Evolutionary conservation across 1,284 basidiomycete species (phyloP), one percentile per base, ranked within the genome.

Genomic region (Cryptococcus sp.): DNA sequence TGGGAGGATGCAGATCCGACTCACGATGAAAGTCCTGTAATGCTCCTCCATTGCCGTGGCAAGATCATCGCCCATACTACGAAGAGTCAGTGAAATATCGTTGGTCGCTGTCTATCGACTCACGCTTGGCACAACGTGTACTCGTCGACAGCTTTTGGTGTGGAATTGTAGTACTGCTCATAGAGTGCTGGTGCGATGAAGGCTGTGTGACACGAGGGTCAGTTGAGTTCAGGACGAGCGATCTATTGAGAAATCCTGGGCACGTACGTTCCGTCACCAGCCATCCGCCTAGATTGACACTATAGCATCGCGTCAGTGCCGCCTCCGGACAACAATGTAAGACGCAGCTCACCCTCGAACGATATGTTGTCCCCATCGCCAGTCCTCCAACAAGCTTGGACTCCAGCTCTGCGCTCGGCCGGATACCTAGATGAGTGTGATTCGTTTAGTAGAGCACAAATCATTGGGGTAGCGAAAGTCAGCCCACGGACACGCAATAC

Each of bases 151-250:
- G 88, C 86, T 47, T 67, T 57, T 0, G 69, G 68, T 3, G 61
- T 68, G n/a, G 60, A 56, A 35, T 61, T 69, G 50, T 74, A 68
- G 47, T 76, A 77, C 55, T 59, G 59, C 76, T 96, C 88, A 74
- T 88, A 97, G 39, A 95, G 83, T 31, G 84, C 84, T 11, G 93
- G 92, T 1, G 83, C 80, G 78, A 92, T 84, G 78, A 95, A 93
- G 27, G 94, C 93, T 82, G 92, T 88, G 1, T 86, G 35, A 86
- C 85, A 27, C 45, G 23, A 47, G 38, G 52, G 35, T 49, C 22
- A 17, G 47, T 38, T 42, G 22, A 17, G 46, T 70, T 73, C 90
- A n/a, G 16, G 42, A 22, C 8, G 42, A n/a, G 42, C 13, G 42
- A 22, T 15, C 13, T 3, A 8, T 8, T 35, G 8, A 4, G 10